phyloP scores from a whole-genome alignment of 257 asterid species.

The Forsythia suspensa region DNA sequence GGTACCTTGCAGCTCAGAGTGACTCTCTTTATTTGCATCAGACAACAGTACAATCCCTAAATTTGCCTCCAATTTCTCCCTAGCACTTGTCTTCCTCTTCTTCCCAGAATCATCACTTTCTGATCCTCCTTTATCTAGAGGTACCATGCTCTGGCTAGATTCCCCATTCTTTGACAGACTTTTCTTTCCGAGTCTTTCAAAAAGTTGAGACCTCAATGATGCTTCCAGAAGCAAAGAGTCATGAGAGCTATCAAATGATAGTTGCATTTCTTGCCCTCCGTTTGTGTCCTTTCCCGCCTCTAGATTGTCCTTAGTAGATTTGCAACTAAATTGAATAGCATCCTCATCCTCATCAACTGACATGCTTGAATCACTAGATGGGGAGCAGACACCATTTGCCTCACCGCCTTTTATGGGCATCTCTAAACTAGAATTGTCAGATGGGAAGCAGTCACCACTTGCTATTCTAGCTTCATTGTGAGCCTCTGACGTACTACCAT shows the following conservation, averaged over 20 bases:
- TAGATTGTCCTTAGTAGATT: conserved; percentile 25
- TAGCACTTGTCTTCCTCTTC: conserved; percentile 12
- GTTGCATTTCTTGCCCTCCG: conserved; percentile 26
- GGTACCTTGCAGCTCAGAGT: conserved; percentile 32
- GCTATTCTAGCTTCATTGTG: conserved; percentile 24
- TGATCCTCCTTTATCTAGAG: conserved; percentile 23
- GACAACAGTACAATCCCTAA: conserved; percentile 8
- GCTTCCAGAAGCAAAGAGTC: conserved; percentile 55
- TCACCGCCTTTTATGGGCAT: neutral
- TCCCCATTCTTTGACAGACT: conserved; percentile 30
- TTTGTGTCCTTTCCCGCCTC: conserved; percentile 28
- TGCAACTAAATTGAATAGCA: conserved; percentile 13
- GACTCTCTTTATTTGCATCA: conserved; percentile 24
- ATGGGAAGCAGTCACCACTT: conserved; percentile 27
- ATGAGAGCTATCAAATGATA: conserved; percentile 23
- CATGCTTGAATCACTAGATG: conserved; percentile 20
- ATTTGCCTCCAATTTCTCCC: neutral
- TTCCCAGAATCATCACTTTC: conserved; percentile 25
- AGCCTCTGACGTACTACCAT: conserved; percentile 32
- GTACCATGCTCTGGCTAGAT: conserved; percentile 19
- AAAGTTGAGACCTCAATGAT: conserved; percentile 50
- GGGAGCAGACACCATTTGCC: neutral
- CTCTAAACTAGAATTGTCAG: conserved; percentile 19
- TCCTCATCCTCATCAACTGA: conserved; percentile 35
- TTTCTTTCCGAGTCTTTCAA: conserved; percentile 39